These are phyloP conservation scores for Sarocladiaceae sp. DNA, from an alignment of 2,329 filamentous ascomycete species.

Conservation along the genomic window DNA sequence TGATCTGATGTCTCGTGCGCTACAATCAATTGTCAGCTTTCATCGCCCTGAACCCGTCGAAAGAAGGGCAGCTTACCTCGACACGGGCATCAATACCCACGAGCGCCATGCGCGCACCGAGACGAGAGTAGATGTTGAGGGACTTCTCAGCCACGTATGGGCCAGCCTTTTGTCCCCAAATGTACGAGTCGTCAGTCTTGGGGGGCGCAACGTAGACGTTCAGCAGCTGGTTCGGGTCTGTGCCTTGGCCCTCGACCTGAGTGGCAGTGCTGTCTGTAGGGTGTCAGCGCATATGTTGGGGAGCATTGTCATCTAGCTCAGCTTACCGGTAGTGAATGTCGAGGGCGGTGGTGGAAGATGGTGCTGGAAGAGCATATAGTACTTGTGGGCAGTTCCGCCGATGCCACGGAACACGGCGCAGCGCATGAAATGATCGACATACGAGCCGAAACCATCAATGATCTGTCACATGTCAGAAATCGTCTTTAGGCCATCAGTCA, in stretches of 20 bases:
- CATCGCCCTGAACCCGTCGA: not conserved
- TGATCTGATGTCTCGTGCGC: slow-evolving; percentile 89
- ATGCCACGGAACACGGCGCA: slow-evolving; percentile 89
- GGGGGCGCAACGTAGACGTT: slow-evolving; percentile 64
- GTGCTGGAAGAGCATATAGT: slow-evolving; percentile 97
- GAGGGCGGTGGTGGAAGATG: slow-evolving; percentile 80
- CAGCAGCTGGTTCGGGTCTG: slow-evolving; percentile 68
- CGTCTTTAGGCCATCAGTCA: not conserved
- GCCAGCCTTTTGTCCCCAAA: slow-evolving; percentile 70
- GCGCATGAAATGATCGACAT: slow-evolving; percentile 89
- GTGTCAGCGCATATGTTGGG: not conserved
- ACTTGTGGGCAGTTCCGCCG: slow-evolving; percentile 91
- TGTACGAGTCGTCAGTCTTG: slow-evolving; percentile 66
- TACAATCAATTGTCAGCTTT: slow-evolving; percentile 40
- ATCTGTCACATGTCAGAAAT: slow-evolving; percentile 54
- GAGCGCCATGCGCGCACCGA: slow-evolving; percentile 80
- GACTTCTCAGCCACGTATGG: slow-evolving; percentile 90
- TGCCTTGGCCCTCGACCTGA: slow-evolving; percentile 38
- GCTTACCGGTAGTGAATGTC: slow-evolving; percentile 73
- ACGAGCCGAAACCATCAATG: slow-evolving; percentile 90
- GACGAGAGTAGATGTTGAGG: slow-evolving; percentile 77
- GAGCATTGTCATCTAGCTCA: too few species aligned
- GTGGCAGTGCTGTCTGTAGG: slow-evolving; percentile 19
- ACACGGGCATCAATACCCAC: slow-evolving; percentile 90
- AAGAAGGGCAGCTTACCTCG: slow-evolving; percentile 49